phyloP scores from a whole-genome alignment of 306 rosid species.

The Leucaena leucocephala region DNA sequence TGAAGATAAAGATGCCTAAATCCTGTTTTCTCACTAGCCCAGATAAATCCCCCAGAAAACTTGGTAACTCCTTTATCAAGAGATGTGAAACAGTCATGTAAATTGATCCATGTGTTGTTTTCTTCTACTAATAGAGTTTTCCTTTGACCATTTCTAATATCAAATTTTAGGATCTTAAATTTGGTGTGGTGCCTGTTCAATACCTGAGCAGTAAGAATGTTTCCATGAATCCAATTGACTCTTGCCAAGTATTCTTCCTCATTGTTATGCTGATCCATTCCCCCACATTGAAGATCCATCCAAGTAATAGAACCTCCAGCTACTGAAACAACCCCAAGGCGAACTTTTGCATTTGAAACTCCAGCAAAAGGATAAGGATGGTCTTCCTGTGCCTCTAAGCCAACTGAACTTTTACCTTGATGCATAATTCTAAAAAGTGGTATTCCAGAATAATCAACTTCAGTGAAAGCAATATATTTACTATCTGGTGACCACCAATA shows the following conservation, averaged over 20 bases:
- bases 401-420: conserved; percentile 87
- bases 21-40: conserved; percentile 98
- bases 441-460: conserved; percentile 85
- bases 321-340: conserved; percentile 82
- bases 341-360: conserved; percentile 85
- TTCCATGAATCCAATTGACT: conserved; percentile 91
- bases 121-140: conserved; percentile 75
- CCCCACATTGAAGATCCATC: conserved; percentile 95
- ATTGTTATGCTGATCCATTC: conserved; percentile 43
- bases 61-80: conserved; percentile 71
- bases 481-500: conserved; percentile 98
- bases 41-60: conserved; percentile 82
- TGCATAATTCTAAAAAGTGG: conserved; percentile 95
- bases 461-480: conserved; percentile 87
- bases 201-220: conserved; percentile 75
- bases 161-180: conserved; percentile 73
- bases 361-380: conserved; percentile 96
- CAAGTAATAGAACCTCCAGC: conserved; percentile 74
- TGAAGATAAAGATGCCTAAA: conserved; percentile 90
- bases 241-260: conserved; percentile 91
- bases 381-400: conserved; percentile 92
- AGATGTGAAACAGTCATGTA: conserved; percentile 91
- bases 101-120: conserved; percentile 68
- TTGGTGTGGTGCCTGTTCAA: conserved; percentile 80
- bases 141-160: conserved; percentile 68